Evolutionary conservation across 345 rosid species (phyloP).

Genomic region (Punica granatum): DNA sequence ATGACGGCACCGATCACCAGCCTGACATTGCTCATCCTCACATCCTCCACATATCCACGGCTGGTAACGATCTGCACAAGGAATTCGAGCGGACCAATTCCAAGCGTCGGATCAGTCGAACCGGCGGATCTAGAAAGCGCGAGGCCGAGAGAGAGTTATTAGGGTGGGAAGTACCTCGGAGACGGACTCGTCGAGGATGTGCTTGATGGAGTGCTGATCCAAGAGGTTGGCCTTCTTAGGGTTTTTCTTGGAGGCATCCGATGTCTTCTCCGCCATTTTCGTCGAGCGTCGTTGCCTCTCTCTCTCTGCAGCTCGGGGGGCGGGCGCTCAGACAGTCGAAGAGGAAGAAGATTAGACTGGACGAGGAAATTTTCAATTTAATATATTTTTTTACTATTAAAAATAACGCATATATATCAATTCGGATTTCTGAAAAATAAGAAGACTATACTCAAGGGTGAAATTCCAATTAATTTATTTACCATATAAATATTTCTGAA

Average conservation of each 20-base stretch:
- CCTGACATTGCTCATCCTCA: conserved; percentile 73
- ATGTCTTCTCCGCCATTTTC: conserved; percentile 49
- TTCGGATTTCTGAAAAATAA: too few relatives aligned
- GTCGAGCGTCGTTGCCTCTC: background rate
- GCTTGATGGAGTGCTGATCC: conserved; percentile 94
- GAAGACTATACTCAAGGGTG: too few relatives aligned
- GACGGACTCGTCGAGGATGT: conserved; percentile 86
- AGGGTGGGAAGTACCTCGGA: conserved; percentile 48
- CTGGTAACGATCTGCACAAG: conserved; percentile 55
- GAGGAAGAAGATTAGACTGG: background rate
- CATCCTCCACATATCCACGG: conserved; percentile 81
- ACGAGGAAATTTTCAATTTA: too few relatives aligned
- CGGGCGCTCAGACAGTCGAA: background rate
- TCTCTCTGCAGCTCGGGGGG: background rate
- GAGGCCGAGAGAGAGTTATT: background rate
- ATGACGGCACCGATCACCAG: conserved; percentile 61
- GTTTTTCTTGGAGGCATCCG: conserved; percentile 45
- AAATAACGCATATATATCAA: too few relatives aligned
- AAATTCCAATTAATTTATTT: too few relatives aligned
- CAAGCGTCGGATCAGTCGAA: background rate
- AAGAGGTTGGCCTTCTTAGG: conserved; percentile 82
- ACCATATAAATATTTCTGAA: too few relatives aligned
- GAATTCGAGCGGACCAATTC: background rate
- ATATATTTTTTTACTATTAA: too few relatives aligned
- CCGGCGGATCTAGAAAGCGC: conserved; percentile 11